Percentiles rank a stretch among this genome's conserved stretches.
Evolutionary conservation across 768 basidiomycete species (phyloP).

Genomic region (Lactifluus subvellereus): DNA sequence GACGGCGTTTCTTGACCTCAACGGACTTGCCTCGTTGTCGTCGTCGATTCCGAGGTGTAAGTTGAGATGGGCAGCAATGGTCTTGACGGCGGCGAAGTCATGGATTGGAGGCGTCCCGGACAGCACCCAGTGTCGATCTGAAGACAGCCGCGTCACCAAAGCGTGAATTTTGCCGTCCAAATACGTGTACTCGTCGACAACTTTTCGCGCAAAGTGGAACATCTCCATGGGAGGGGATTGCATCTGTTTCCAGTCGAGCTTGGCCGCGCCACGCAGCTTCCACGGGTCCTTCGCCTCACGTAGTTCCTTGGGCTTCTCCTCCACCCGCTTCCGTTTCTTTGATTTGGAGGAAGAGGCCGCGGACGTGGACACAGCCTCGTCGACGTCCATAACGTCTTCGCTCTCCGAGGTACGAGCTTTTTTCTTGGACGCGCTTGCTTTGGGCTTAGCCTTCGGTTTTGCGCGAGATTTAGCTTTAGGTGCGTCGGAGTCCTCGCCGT

Average conservation of each 20-base stretch:
- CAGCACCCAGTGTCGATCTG: conserved; percentile 88
- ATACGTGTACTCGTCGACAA: conserved; percentile 95
- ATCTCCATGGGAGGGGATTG: conserved; percentile 81
- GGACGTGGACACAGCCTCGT: conserved; percentile 38
- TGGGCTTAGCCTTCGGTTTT: conserved; percentile 26
- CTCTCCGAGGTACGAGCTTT: conserved; percentile 30
- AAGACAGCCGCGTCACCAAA: conserved; percentile 68
- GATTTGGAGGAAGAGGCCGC: conserved; percentile 34
- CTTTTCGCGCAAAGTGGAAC: conserved; percentile 85
- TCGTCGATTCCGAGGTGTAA: conserved; percentile 92
- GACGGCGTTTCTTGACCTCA: conserved; percentile 71
- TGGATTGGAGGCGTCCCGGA: conserved; percentile 93
- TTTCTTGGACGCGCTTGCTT: conserved; percentile 24
- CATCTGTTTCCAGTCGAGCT: conserved; percentile 73
- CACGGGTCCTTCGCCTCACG: conserved; percentile 67
- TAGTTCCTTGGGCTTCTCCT: conserved; percentile 30
- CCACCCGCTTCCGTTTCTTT: conserved; percentile 41
- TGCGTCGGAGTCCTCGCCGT: conserved; percentile 35
- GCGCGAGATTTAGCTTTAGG: conserved; percentile 32
- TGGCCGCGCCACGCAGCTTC: conserved; percentile 61
- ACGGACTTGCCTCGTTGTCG: conserved; percentile 73
- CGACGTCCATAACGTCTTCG: conserved; percentile 53
- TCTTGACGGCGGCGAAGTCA: conserved; percentile 86
- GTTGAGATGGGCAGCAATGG: conserved; percentile 81
- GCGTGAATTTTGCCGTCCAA: conserved; percentile 74